Base-by-base conservation (phyloP, 2,329 filamentous ascomycete species). In the Aspergillus oerlinghausenensis region DNA sequence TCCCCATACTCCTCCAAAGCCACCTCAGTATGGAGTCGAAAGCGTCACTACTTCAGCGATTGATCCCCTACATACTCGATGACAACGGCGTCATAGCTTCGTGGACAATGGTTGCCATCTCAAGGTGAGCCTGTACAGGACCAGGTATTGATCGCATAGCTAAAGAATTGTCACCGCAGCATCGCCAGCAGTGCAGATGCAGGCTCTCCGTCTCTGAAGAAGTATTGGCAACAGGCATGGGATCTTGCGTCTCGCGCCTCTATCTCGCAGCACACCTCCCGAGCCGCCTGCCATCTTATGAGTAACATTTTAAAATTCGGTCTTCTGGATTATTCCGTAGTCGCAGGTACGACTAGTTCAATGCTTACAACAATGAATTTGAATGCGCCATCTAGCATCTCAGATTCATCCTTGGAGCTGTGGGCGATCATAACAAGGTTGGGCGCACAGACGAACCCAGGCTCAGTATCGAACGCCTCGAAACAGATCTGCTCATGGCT, bases 81-180 rank as follows among this genome's bases (percentile, higher is more conserved):
- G 92, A 96, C 65, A 86, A 88, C 62, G 75, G 77, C 14, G 72
- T 74, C 8, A 77, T 87, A 43, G 83, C 87, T 7, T 90, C 87
- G 0, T 99, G 94, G 94, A 88, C 91, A 19, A 85, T 96, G 78
- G 72, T 97, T 52, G 88, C 87, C n/a, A 84, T 91, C 68, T 80
- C 90, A 60, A 90, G 89, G 90, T 92, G 77, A 68, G 81, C 73
- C 25, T 42, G 3, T 14, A 47, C 17, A 38, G 19, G 21, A 21
- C 4, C 50, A 40, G 29, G 49, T 21, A 19, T 52, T 6, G 25
- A 11, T 17, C 40, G 43, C 48, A 25, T 21, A 47, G 52, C 55
- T 65, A 52, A 61, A 50, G n/a, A 58, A 32, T 49, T 29, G 47
- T 53, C 50, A 23, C 51, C 19, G 58, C 57, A 77, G 75, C 55